Evolutionary conservation across 2,329 filamentous ascomycete genomes (phyloP), one percentile per base, ranked within the genome.

Genomic region (Zymoseptoria brevis): DNA sequence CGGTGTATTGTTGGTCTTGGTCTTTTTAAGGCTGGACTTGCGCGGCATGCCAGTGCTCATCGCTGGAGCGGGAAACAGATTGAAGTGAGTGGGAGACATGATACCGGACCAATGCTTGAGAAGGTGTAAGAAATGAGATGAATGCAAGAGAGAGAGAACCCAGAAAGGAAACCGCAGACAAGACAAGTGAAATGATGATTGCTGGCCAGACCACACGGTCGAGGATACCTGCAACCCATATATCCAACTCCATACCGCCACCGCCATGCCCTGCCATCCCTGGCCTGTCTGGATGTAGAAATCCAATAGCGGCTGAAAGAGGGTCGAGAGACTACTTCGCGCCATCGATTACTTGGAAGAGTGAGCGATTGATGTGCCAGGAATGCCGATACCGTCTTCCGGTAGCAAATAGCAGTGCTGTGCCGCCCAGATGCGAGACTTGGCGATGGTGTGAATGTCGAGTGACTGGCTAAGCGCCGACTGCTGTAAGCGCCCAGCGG

Each of bases 331-430:
- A 56, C 50, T 58, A 57, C 30, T 53, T 60, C 52, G 58, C 58
- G 58, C 56, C 26, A 54, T 58, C 50, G 29, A 41, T 11, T 45
- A 21, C 21, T 21, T 16, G 54, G 53, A 56, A 50, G 11, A 54
- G 56, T 50, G 59, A 45, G 56, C 56, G 54, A 56, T 61, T 13
- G 54, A 55, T 50, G 53, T 26, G 53, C 30, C 54, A 50, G 50
- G 50, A 35, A 57, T 26, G 59, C 54, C 59, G 35, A 51, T 51
- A 41, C 62, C 56, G 56, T 56, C 55, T 26, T 24, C 13, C 19
- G 54, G 61, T 60, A 61, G 62, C 67, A 64, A 68, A 68, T 69
- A 41, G 64, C 16, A 56, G 29, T 64, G 64, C 61, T 64, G 65
- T 66, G 62, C 67, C 66, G 66, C 67, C 7, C 58, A 54, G 45